Conservation (phyloP, 129 eudicot genomes). For the Flaveria brownii region DNA sequence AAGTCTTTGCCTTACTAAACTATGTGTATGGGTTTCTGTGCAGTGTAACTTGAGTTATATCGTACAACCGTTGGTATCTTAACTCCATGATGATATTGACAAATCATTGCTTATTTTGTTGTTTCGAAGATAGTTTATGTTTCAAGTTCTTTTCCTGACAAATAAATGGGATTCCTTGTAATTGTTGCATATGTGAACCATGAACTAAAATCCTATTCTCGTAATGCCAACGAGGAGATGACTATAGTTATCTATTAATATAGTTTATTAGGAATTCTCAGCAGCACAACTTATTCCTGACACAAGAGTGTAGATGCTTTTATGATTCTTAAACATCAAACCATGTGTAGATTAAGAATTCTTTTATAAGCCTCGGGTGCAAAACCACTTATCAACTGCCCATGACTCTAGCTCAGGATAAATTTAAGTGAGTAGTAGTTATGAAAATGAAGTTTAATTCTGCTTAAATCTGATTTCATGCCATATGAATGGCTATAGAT, state of each 20-base stretch:
- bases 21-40: neutral
- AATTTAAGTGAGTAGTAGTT: neutral
- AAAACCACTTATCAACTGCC: neutral
- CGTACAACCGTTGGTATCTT: neutral
- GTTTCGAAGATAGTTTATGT: neutral
- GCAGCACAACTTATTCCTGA: neutral
- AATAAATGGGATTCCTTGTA: neutral
- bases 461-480: neutral
- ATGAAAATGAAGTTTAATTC: neutral
- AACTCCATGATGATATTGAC: neutral
- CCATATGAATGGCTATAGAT: neutral
- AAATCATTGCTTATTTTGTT: neutral
- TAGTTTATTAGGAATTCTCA: neutral
- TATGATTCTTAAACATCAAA: slow-evolving; percentile 12
- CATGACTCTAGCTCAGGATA: neutral
- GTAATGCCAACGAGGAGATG: neutral
- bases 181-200: slow-evolving; percentile 5
- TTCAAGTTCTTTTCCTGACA: neutral
- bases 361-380: neutral
- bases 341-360: neutral
- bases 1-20: neutral
- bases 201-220: neutral
- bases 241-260: neutral
- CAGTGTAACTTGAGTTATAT: neutral
- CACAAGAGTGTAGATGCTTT: slow-evolving; percentile 8